Percentiles rank a stretch among this genome's conserved stretches.
Conservation (phyloP, 345 rosid genomes). For the Syzygium jambos region DNA sequence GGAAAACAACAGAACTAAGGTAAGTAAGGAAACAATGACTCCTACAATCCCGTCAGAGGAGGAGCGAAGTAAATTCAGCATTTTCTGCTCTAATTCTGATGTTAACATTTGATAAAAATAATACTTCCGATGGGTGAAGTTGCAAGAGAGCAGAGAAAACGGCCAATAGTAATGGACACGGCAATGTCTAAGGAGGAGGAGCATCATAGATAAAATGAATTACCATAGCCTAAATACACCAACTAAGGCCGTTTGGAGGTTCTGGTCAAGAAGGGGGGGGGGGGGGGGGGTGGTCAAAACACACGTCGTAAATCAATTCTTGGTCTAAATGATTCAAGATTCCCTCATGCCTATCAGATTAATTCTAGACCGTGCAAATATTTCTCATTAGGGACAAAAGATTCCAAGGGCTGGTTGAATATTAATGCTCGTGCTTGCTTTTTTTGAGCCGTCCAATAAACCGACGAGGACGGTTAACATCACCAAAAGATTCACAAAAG, state of each 20-base stretch:
- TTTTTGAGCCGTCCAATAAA: neutral
- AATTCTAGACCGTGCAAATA: neutral
- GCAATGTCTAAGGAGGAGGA: neutral
- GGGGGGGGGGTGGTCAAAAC: neutral
- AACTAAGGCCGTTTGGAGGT: neutral
- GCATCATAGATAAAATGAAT: neutral
- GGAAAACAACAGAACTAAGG: neutral
- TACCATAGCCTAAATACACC: neutral
- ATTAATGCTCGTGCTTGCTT: neutral
- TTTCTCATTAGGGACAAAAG: neutral
- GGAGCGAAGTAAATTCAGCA: neutral
- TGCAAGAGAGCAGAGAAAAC: neutral
- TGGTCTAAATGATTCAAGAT: neutral
- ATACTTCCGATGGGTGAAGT: neutral
- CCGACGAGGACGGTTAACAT: neutral
- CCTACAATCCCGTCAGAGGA: neutral
- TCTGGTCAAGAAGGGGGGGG: neutral
- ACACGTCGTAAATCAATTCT: neutral
- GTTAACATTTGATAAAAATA: neutral
- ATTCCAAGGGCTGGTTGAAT: neutral
- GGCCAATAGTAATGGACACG: neutral
- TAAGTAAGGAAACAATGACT: neutral
- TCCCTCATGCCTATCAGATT: neutral
- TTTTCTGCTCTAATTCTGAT: neutral
- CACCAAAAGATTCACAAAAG: neutral